Evolutionary conservation across 106 monocot genomes (phyloP).

Genomic region (Allium sativum): DNA sequence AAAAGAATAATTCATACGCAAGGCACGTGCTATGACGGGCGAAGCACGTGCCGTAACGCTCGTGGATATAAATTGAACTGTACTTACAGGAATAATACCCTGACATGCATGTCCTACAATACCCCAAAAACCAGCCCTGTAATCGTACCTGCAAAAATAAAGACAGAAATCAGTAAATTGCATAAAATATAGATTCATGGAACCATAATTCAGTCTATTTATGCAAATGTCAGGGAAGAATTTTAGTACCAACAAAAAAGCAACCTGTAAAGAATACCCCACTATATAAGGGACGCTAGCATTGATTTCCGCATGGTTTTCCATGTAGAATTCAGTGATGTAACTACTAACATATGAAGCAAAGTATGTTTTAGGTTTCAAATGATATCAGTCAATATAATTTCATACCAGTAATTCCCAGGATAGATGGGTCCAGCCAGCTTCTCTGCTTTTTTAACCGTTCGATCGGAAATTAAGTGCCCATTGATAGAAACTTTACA

Average conservation of each 20-base stretch:
- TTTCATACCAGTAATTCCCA: slow-evolving; percentile 79
- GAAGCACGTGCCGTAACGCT: no score
- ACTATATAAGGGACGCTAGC: no score
- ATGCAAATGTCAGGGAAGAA: no score
- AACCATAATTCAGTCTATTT: no score
- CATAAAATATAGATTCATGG: no score
- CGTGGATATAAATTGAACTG: background rate
- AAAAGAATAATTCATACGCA: no score
- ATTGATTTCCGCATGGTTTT: no score
- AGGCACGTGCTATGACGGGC: no score
- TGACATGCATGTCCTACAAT: slow-evolving; percentile 82
- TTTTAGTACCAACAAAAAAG: background rate
- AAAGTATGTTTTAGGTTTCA: no score
- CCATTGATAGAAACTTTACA: slow-evolving; percentile 79
- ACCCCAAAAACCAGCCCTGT: slow-evolving; percentile 98
- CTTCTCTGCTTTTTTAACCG: slow-evolving; percentile 88
- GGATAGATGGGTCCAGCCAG: slow-evolving; percentile 76
- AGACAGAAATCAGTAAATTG: background rate
- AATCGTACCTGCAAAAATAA: slow-evolving; percentile 67
- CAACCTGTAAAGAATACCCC: background rate
- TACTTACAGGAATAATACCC: slow-evolving; percentile 94
- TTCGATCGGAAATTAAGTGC: slow-evolving; percentile 64
- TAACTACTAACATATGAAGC: no score
- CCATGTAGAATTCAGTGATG: no score
- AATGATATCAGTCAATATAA: no score